phyloP scores from a whole-genome alignment of 495 filamentous ascomycete species.

The Bombardia bombarda region DNA sequence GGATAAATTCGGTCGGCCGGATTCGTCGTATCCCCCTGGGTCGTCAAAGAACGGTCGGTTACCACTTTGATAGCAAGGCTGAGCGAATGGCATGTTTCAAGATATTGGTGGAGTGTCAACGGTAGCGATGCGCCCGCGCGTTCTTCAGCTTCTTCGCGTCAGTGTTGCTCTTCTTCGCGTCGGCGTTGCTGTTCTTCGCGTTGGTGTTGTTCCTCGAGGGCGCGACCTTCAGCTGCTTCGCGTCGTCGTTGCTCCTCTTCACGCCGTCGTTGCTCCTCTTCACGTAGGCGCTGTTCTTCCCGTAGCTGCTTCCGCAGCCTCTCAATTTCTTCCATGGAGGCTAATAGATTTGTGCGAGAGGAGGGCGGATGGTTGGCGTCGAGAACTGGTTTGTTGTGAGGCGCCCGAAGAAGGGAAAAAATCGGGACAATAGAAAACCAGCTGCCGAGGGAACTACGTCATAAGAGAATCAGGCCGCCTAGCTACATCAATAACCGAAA shows the following conservation, averaged over 20 bases:
- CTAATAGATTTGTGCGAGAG: too few relatives aligned
- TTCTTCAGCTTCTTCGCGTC: slow-evolving; percentile 20
- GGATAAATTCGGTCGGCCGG: slow-evolving; percentile 25
- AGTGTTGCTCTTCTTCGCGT: slow-evolving; percentile 15
- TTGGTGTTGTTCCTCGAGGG: slow-evolving; percentile 13
- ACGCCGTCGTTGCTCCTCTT: not conserved
- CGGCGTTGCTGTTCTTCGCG: slow-evolving; percentile 6
- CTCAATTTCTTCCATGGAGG: too few relatives aligned
- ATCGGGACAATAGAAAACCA: too few relatives aligned
- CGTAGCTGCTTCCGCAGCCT: too few relatives aligned
- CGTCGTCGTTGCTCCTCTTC: not conserved
- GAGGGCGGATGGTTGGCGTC: too few relatives aligned
- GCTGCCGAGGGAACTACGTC: too few relatives aligned
- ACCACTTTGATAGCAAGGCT: slow-evolving; percentile 24
- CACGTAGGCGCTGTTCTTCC: not conserved
- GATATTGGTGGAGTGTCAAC: slow-evolving; percentile 20
- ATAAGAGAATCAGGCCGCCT: too few relatives aligned
- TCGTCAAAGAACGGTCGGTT: slow-evolving; percentile 22
- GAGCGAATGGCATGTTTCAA: slow-evolving; percentile 25
- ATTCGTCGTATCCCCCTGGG: slow-evolving; percentile 22
- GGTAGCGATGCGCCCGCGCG: slow-evolving; percentile 9
- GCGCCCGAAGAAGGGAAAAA: too few relatives aligned
- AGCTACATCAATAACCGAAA: too few relatives aligned
- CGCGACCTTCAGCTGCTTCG: not conserved
- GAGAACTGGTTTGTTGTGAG: too few relatives aligned